Base-by-base conservation (phyloP, 129 eudicot genomes). In the Lonicera japonica region DNA sequence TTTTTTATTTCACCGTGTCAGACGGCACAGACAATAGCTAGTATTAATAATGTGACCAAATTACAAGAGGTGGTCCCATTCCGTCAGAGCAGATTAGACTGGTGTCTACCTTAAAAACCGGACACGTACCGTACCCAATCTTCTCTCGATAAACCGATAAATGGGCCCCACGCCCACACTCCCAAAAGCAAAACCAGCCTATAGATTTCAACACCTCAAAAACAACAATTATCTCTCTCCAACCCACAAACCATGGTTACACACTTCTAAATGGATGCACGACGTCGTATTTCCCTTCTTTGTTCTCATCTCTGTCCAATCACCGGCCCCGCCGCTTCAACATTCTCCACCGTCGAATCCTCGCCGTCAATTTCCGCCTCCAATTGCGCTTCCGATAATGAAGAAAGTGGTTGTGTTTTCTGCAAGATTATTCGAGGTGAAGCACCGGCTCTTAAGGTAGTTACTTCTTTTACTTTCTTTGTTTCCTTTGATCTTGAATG, bases 401-500 rank as follows among this genome's bases (percentile, higher is more conserved):
- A 51, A 8, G 70, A 63, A 1, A 12, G 47, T 43, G 81, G 75
- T 55, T 91, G 96, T 69, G 82, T 85, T 45, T 94, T 94, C 60
- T 94, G 99, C 59, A 86, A 73, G 82, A 94, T 94, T 81, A 45
- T 82, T 73, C 64, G 59, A 10, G 95, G 95, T 25, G 79, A 94
- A 39, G 77, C 99, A 15, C 89, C 92, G 67, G 85, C 99, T 72
- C 61, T 83, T 1, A 90, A 90, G 95, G 95, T 90, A 64, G n/a
- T 39, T 5, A 24, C 17, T 70, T 55, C 60, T 52, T 25, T 60
- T 41, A 17, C 0, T 15, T 50, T 14, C 9, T 50, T 17, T 14
- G n/a, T 50, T n/a, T 4, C 21, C 21, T 5, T 50, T 1, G n/a
- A 14, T 50, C n/a, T 50, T 50, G 18, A 50, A 14, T 50, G 9